Base-by-base conservation (phyloP, 306 rosid genomes). In the Chamaecrista fasciculata region DNA sequence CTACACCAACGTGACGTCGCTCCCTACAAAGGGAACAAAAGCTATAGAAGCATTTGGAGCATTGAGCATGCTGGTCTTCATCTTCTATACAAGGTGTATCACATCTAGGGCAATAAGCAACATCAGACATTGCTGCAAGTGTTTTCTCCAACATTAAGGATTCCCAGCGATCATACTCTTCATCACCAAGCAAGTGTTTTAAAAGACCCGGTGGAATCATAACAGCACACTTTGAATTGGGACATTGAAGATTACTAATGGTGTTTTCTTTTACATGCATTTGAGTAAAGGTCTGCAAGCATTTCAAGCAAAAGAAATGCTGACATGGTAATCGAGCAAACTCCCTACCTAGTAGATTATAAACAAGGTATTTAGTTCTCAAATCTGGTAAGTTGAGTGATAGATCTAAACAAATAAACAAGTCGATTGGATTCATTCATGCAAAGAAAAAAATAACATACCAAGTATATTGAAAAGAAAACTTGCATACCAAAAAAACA, bases 191-290 rank as follows among this genome's bases (percentile, higher is more conserved):
- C 59, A 93, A 75, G 65, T 62, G 79, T 80, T 90, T 88, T 65
- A 93, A 74, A 51, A 88, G 70, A 74, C 82, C 78, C 16, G 98
- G 97, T 26, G 96, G 97, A 70, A 93, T 48, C 90, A 80, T 81
- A 64, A 77, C 81, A 39, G 55, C 64, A 66, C 98, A 93, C 79
- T 90, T 90, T 76, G 87, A 55, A 37, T 84, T 73, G 11, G 89
- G 96, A 69, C 97, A 93, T 49, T 78, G 80, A 67, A 93, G 91
- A 81, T 84, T 90, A 82, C 42, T 67, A 21, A 90, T 23, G 18
- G 91, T 87, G n/a, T 97, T 93, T 80, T 93, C 98, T 80, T 81
- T 93, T 65, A 88, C 83, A 70, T 93, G 96, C 44, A 90, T 86
- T 34, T 80, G 76, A 9, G 86, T 79, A 73, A 79, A 93, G 74